Evolutionary conservation across 768 basidiomycete species (phyloP), one percentile per base, ranked within the genome.

Genomic region (Rhodotorula toruloides): DNA sequence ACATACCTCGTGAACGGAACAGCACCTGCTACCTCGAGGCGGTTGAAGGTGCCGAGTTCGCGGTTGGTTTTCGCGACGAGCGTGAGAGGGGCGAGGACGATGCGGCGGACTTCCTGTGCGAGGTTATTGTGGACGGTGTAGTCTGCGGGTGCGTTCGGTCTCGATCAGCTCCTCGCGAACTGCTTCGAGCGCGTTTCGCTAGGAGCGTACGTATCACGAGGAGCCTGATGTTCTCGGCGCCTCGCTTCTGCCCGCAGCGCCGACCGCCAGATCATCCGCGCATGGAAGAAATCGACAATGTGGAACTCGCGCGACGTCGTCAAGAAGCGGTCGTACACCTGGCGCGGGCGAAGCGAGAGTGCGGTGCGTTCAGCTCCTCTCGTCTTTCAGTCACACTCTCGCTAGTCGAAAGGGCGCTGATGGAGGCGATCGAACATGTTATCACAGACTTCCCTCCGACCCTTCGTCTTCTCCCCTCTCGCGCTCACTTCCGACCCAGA

Each of bases 11-110:
- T n/a, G 8, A 21, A 9, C 4, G 27, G 29, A 7, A 13, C 53
- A 54, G 53, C 8, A 54, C 53, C 53, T 54, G 53, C 53, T n/a
- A 39, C n/a, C 16, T 40, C n/a, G 53, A 54, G 27, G 39, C 53
- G 10, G 2, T 39, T 17, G 37, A 39, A 10, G 25, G n/a, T 6
- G 8, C 12, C 36, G 53, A 54, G 53, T 54, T 54, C 39, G 53
- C 53, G 14, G 21, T 54, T n/a, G 53, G 53, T 16, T n/a, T 54
- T 4, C 53, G 53, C 25, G 53, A 54, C 39, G 53, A 54, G 25
- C 53, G 53, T n/a, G 53, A 40, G 2, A 6, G 4, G 7, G 17
- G 40, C 40, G 40, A 37, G 13, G 17, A 27, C 21, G 29, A 37
- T 4, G 21, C 34, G 14, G 37, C 53, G n/a, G 53, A 54, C n/a